A percentile compares a stretch with the other conserved stretches of the same genome.
phyloP scores from a whole-genome alignment of 257 asterid species.

The Solanum pimpinellifolium region DNA sequence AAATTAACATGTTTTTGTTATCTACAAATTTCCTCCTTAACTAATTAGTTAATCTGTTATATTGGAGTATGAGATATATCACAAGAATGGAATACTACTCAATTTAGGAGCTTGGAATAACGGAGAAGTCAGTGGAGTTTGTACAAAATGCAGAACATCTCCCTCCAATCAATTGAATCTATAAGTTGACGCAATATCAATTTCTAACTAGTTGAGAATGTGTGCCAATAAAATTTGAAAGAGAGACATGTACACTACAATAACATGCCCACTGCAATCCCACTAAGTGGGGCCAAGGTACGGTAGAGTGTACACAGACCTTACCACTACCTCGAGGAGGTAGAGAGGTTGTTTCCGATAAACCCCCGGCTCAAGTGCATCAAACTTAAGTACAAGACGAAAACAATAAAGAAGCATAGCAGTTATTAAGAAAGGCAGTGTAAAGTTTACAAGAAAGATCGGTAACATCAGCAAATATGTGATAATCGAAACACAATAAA shows the following conservation, averaged over 20 bases:
- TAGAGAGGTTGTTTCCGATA: not conserved
- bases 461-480: not conserved
- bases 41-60: not conserved
- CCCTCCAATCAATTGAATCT: not conserved
- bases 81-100: not conserved
- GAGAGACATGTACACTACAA: not conserved
- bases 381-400: not conserved
- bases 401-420: not conserved
- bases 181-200: not conserved
- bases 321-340: not conserved
- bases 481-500: not conserved
- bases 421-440: not conserved
- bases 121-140: not conserved
- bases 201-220: not conserved
- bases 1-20: not conserved
- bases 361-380: not conserved
- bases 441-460: not conserved
- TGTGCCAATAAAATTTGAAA: not conserved
- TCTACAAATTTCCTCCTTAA: not conserved
- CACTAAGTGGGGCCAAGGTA: not conserved
- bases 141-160: not conserved
- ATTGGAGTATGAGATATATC: not conserved
- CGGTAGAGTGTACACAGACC: not conserved
- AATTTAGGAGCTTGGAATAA: not conserved
- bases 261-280: not conserved